phyloP scores from a whole-genome alignment of 1,139 yeast genomes.

The Suhomyces bokatorum region DNA sequence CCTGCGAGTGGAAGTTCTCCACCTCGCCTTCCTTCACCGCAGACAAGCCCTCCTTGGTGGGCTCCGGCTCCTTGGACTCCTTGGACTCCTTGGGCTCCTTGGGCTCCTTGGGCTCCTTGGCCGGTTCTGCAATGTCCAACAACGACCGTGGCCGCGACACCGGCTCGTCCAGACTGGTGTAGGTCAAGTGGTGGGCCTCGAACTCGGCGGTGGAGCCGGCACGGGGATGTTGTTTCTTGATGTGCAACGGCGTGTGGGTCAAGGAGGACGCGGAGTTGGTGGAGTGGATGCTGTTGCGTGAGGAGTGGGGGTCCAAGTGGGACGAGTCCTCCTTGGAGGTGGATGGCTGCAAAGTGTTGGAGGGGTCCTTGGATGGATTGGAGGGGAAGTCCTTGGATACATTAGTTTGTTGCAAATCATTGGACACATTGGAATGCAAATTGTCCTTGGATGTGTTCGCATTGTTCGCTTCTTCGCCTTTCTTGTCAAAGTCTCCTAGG shows the following conservation, averaged over 20 bases:
- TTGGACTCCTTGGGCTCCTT: too few relatives aligned
- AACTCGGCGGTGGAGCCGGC: not conserved
- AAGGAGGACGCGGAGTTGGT: constrained; percentile 32
- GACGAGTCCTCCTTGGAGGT: too few relatives aligned
- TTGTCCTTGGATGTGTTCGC: constrained; percentile 10
- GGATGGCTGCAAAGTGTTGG: too few relatives aligned
- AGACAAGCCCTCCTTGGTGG: constrained; percentile 16
- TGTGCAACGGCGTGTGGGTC: constrained; percentile 18
- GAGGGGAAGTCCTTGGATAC: too few relatives aligned
- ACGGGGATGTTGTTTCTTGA: constrained; percentile 9
- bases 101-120: constrained; percentile 7
- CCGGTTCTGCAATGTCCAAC: constrained; percentile 15
- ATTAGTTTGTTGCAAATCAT: too few relatives aligned
- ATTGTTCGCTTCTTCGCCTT: constrained; percentile 3
- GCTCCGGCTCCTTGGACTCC: constrained; percentile 5
- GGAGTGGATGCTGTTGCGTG: constrained; percentile 18
- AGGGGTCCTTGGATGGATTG: too few relatives aligned
- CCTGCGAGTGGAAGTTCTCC: not conserved
- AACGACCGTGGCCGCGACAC: constrained; percentile 14
- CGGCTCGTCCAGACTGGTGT: constrained; percentile 4
- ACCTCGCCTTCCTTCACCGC: constrained; percentile 24
- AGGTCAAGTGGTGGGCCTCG: not conserved
- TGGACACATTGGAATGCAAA: too few relatives aligned
- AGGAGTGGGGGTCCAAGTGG: too few relatives aligned
- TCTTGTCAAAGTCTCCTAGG: too few relatives aligned